phyloP scores from a whole-genome alignment of 352 stramenopile species.

The Pythium folliculosum region DNA sequence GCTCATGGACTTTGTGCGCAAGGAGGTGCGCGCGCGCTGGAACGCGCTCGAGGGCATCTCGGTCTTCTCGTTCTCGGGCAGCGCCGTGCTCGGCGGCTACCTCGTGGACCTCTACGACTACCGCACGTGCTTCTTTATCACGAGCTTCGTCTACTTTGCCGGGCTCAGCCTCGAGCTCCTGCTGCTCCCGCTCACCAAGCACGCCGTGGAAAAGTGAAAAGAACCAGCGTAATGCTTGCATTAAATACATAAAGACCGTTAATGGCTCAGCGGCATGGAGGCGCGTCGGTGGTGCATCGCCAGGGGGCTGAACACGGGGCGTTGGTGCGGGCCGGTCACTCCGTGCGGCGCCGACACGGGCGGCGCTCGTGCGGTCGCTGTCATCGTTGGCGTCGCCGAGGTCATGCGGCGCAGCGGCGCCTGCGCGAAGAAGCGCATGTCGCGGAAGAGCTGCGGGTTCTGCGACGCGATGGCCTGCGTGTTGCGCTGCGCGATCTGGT shows the following conservation, averaged over 20 bases:
- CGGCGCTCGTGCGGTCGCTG: not conserved
- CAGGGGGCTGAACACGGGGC: not conserved
- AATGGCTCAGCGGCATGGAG: not conserved
- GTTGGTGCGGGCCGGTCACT: not conserved
- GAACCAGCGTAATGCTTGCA: not conserved
- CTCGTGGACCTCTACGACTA: conserved; percentile 80
- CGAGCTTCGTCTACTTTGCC: conserved; percentile 63
- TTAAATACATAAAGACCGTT: conserved; percentile 11
- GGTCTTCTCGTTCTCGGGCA: conserved; percentile 82
- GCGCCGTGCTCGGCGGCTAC: conserved; percentile 74
- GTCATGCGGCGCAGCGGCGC: conserved; percentile 12
- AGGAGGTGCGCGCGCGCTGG: conserved; percentile 74
- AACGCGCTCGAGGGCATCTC: conserved; percentile 77
- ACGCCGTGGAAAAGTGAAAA: conserved; percentile 44
- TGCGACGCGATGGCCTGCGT: conserved; percentile 49
- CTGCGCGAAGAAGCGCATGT: conserved; percentile 25
- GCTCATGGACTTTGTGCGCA: conserved; percentile 80
- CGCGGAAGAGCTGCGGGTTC: conserved; percentile 15
- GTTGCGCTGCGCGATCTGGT: conserved; percentile 61
- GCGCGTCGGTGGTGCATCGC: not conserved
- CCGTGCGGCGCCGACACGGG: not conserved
- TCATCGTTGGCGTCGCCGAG: not conserved
- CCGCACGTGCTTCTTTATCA: conserved; percentile 82
- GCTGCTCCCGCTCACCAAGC: conserved; percentile 71
- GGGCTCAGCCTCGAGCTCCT: conserved; percentile 63